Evolutionary conservation across 345 rosid genomes (phyloP), one percentile per base, ranked within the genome.

Genomic region (Lepidium africanum): DNA sequence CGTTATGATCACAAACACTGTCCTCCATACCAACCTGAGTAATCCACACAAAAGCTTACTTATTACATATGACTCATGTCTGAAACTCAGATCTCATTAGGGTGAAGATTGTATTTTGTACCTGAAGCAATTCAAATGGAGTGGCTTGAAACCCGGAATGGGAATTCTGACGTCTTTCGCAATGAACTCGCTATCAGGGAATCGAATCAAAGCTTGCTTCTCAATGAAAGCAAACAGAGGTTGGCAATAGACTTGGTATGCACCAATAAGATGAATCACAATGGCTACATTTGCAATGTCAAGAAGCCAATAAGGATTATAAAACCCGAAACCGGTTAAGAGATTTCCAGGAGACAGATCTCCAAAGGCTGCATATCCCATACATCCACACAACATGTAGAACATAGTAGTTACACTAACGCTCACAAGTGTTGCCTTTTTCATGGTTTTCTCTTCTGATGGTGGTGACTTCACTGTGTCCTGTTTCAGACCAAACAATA

Each of bases 291-390:
- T 92, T 19, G 93, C 98, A 58, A 92, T 86, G 79, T 90, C 96
- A 32, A 92, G 86, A 13, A 88, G 93, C 98, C 96, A 90, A 61
- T 63, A 90, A 23, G 98, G 98, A 68, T 92, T 85, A 42, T 83
- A 90, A 73, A 86, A 90, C 9, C 93, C 97, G 21, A 90, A 90
- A 0, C 97, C 97, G 0, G 93, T 88, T n/a, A 92, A 77, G 58
- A 90, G 91, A 45, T 90, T 90, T 21, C 87, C 93, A 0, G 98
- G 98, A 6, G 97, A 78, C 45, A 77, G 7, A 78, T 92, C 97
- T 17, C 98, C 98, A 13, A 90, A 92, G 1, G 96, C 90, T 0
- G 98, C 96, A 39, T 92, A 92, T n/a, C 96, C 98, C 76, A 92
- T 82, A 78, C 85, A 80, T 17, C 97, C 96, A 37, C 96, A 92